phyloP scores from a whole-genome alignment of 352 stramenopile genomes.

The Globisporangium viniferum region DNA sequence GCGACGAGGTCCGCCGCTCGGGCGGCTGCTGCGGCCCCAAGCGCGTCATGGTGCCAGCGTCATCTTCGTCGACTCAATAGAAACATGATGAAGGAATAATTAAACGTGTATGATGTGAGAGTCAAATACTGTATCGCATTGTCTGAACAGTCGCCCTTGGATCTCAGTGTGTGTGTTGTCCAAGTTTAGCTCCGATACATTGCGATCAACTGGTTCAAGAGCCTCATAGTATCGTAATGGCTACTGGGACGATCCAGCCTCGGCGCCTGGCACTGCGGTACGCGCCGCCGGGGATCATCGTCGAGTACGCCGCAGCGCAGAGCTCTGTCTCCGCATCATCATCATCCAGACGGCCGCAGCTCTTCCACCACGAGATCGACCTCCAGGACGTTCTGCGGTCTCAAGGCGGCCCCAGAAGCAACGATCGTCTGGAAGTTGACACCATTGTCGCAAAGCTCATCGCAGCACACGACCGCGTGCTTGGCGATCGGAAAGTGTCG shows the following conservation, averaged over 20 bases:
- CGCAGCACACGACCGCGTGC: slow-evolving; percentile 31
- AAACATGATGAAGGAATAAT: background rate
- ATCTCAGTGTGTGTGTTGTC: background rate
- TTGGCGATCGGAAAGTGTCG: slow-evolving; percentile 42
- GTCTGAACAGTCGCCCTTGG: too few species aligned
- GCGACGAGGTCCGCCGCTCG: slow-evolving; percentile 21
- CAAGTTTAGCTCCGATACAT: background rate
- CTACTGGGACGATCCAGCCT: slow-evolving; percentile 31
- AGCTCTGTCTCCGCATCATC: background rate
- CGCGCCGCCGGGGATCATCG: slow-evolving; percentile 46
- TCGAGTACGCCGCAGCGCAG: slow-evolving; percentile 43
- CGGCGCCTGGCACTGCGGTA: slow-evolving; percentile 56
- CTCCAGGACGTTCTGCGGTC: slow-evolving; percentile 22
- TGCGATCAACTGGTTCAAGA: background rate
- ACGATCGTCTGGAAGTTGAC: slow-evolving; percentile 14
- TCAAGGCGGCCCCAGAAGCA: background rate
- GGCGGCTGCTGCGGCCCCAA: slow-evolving; percentile 44
- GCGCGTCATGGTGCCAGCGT: slow-evolving; percentile 46
- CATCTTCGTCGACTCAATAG: background rate
- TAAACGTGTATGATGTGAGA: background rate
- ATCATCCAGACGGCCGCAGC: slow-evolving; percentile 12
- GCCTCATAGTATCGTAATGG: slow-evolving; percentile 7
- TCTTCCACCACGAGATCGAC: slow-evolving; percentile 68
- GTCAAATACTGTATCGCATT: too few species aligned
- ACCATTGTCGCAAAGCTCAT: slow-evolving; percentile 41